These are phyloP conservation scores for Cutaneotrichosporon mucoides DNA, from an alignment of 1,284 basidiomycete genomes.

Conservation along the genomic window DNA sequence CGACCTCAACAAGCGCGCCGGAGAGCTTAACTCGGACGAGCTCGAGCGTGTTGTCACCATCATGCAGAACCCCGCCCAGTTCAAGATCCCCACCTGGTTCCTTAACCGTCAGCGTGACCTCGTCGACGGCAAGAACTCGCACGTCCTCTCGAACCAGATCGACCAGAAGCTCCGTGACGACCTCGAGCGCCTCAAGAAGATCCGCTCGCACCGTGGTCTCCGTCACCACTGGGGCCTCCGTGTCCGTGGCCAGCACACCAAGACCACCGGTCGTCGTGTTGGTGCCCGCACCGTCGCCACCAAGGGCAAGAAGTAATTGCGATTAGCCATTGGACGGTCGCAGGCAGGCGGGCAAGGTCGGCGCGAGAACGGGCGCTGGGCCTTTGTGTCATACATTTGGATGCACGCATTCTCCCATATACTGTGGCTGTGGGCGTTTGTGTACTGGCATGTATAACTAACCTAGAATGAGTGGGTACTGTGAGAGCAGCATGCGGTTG, in stretches of 20 bases:
- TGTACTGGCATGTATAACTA: too few relatives aligned
- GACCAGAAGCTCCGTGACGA: slow-evolving; percentile 99
- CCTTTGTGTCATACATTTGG: slow-evolving; percentile 13
- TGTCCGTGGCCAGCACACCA: slow-evolving; percentile 97
- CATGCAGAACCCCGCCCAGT: slow-evolving; percentile 98
- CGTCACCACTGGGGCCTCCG: slow-evolving; percentile 96
- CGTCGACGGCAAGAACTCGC: slow-evolving; percentile 92
- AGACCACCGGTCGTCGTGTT: slow-evolving; percentile 62
- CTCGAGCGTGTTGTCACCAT: slow-evolving; percentile 99
- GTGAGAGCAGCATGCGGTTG: too few relatives aligned
- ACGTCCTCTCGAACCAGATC: slow-evolving; percentile 94
- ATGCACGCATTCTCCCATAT: slow-evolving; percentile 15
- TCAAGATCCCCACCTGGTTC: slow-evolving; percentile 99
- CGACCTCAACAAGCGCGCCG: slow-evolving; percentile 94
- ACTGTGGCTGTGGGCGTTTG: too few relatives aligned
- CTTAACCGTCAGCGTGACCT: slow-evolving; percentile 99
- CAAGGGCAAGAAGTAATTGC: slow-evolving; percentile 29
- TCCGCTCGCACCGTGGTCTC: slow-evolving; percentile 96
- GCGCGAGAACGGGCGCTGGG: slow-evolving; percentile 2
- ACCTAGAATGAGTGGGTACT: too few relatives aligned
- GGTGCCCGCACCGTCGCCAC: slow-evolving; percentile 24
- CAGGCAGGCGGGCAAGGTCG: slow-evolving; percentile 4
- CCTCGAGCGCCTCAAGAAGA: slow-evolving; percentile 98
- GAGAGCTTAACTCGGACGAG: slow-evolving; percentile 93
- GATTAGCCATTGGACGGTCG: not conserved